These are phyloP conservation scores for Clonostachys sp. DNA, from an alignment of 2,329 filamentous ascomycete species.

Conservation along the genomic window DNA sequence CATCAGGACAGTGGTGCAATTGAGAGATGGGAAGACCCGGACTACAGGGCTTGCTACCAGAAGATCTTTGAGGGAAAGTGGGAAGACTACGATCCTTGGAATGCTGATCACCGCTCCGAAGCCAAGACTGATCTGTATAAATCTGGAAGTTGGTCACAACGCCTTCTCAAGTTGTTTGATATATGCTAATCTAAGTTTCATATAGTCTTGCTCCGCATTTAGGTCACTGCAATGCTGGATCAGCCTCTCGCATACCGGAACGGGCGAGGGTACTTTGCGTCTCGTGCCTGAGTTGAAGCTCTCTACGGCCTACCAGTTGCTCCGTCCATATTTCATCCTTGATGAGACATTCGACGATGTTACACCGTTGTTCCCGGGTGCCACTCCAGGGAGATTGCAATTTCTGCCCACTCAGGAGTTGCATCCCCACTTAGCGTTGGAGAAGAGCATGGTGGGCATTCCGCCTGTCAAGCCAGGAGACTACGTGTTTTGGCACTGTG, in stretches of 20 bases:
- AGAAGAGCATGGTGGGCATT: slow-evolving; percentile 64
- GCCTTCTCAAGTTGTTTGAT: slow-evolving; percentile 55
- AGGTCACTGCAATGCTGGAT: slow-evolving; percentile 91
- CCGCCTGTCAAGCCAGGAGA: slow-evolving; percentile 68
- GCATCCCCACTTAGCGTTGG: slow-evolving; percentile 68
- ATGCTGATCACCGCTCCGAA: slow-evolving; percentile 62
- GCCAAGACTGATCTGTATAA: slow-evolving; percentile 74
- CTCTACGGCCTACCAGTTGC: slow-evolving; percentile 73
- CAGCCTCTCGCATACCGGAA: slow-evolving; percentile 67
- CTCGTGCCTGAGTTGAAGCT: slow-evolving; percentile 76
- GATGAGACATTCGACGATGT: slow-evolving; percentile 20
- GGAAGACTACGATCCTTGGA: slow-evolving; percentile 79
- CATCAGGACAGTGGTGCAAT: slow-evolving; percentile 62
- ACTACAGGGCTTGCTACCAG: slow-evolving; percentile 59
- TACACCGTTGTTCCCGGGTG: slow-evolving; percentile 65
- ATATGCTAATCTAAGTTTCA: neutral
- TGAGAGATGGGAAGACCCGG: slow-evolving; percentile 62
- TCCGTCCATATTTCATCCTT: slow-evolving; percentile 77
- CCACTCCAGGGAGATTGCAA: slow-evolving; percentile 63
- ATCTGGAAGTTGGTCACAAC: neutral
- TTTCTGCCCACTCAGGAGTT: slow-evolving; percentile 59
- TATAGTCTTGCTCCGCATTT: slow-evolving; percentile 64
- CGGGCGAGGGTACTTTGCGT: slow-evolving; percentile 73
- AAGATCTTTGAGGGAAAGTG: slow-evolving; percentile 63
- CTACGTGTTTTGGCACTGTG: slow-evolving; percentile 82